Conservation (phyloP, 352 stramenopile genomes). For the Phytophthora boehmeriae region DNA sequence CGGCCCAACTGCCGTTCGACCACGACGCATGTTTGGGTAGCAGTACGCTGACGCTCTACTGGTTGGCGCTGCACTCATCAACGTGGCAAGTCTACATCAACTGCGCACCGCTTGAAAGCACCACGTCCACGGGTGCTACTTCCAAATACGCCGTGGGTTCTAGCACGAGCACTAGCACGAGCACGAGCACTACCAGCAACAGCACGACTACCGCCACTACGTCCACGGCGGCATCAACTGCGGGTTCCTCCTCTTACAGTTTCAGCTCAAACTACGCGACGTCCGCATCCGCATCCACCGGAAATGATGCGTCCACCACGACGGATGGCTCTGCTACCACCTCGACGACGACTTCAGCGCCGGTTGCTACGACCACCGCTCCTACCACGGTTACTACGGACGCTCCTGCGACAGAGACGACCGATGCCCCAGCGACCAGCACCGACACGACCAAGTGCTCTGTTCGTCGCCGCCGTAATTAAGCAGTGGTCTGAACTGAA, state of each 20-base stretch:
- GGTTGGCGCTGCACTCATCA: constrained; percentile 1
- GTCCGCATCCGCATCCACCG: constrained; percentile 13
- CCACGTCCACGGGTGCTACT: constrained; percentile 26
- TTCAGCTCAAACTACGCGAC: constrained; percentile 13
- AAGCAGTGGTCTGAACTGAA: neutral
- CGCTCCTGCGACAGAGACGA: constrained; percentile 5
- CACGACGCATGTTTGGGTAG: neutral
- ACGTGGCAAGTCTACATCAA: constrained; percentile 2
- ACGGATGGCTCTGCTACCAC: constrained; percentile 7
- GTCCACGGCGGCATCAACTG: constrained; percentile 10
- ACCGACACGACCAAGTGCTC: constrained; percentile 16
- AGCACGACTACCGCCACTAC: constrained; percentile 10
- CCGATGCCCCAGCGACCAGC: constrained; percentile 11
- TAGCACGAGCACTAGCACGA: constrained; percentile 1
- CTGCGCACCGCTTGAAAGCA: constrained; percentile 12
- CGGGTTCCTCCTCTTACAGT: neutral
- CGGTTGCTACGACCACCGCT: constrained; percentile 2
- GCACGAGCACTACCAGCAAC: neutral
- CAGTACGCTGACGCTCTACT: constrained; percentile 1
- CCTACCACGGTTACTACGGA: constrained; percentile 7
- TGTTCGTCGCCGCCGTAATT: constrained; percentile 13
- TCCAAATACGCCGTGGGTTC: constrained; percentile 27
- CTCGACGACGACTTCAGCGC: constrained; percentile 8
- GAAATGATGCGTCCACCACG: constrained; percentile 10
- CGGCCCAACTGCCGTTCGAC: neutral